Evolutionary conservation across 306 rosid genomes (phyloP), one percentile per base, ranked within the genome.

Genomic region (Begonia peltatifolia): DNA sequence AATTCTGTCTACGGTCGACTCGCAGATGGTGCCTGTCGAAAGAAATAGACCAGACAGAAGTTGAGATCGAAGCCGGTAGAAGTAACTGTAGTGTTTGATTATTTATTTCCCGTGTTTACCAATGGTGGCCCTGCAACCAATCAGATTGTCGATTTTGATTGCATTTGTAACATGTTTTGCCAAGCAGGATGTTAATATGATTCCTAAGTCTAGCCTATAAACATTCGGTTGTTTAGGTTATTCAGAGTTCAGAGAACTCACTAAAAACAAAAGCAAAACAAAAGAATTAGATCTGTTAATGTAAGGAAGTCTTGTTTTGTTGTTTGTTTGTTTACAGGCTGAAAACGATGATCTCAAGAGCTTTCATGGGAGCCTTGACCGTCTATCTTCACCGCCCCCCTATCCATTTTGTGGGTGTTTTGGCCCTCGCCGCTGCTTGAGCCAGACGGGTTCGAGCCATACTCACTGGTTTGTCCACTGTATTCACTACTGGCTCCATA

Each of bases 401-500:
- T 22, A 63, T 89, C 97, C 87, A 82, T 82, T 74, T 89, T 95
- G 17, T 75, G 62, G 6, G 94, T 82, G 67, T 65, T 80, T 15
- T 74, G 87, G 51, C 67, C 93, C 68, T 89, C 97, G 8, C 7
- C 38, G 9, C 92, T 78, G 80, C 97, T 90, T 22, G 97, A 76
- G 52, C 97, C 94, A 5, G 97, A 90, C 4, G 95, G 94, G 55
- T 85, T 68, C 46, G 82, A 66, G 46, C 95, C 89, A 7, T 80
- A 80, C 44, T 89, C 95, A 30, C 97, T 84, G 25, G 95, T 80
- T 13, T 79, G 83, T 11, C 72, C 79, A 55, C 97, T 90, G 73
- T 90, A 90, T 54, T 83, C 97, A 2, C 87, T 83, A 68, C 97
- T 90, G 11, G 59, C 81, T 5, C 84, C 95, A 4, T 80, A 80